Conservation (phyloP, 345 rosid genomes). For the Clausena lansium region DNA sequence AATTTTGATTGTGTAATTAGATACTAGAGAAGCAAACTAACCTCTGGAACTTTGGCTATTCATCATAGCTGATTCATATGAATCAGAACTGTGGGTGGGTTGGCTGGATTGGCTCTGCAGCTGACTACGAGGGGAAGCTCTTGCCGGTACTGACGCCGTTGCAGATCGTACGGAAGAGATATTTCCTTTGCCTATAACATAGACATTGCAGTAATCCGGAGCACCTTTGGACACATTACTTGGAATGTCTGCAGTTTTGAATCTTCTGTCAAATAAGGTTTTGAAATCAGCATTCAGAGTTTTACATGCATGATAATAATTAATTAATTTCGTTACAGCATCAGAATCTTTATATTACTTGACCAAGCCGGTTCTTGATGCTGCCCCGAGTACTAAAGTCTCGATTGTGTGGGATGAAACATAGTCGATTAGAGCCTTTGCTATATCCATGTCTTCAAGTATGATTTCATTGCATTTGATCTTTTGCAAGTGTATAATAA, state of each 20-base stretch:
- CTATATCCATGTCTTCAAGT: slow-evolving; percentile 50
- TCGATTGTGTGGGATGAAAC: slow-evolving; percentile 33
- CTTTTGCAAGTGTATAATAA: slow-evolving; percentile 29
- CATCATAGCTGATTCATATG: neutral
- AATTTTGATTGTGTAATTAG: neutral
- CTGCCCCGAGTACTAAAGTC: slow-evolving; percentile 52
- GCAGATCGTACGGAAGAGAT: slow-evolving; percentile 59
- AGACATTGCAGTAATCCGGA: slow-evolving; percentile 71
- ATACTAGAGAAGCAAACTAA: slow-evolving; percentile 11
- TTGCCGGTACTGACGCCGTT: slow-evolving; percentile 33
- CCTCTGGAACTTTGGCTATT: slow-evolving; percentile 30
- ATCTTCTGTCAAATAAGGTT: slow-evolving; percentile 39
- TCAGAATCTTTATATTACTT: slow-evolving; percentile 37
- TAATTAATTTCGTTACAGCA: neutral
- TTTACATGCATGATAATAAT: neutral
- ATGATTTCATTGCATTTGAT: slow-evolving; percentile 57
- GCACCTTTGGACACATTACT: slow-evolving; percentile 53
- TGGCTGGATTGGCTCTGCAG: slow-evolving; percentile 15
- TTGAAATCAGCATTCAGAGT: neutral
- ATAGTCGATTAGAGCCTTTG: slow-evolving; percentile 56
- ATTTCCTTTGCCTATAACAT: slow-evolving; percentile 66
- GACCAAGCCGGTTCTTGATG: slow-evolving; percentile 53
- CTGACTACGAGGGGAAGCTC: slow-evolving; percentile 15
- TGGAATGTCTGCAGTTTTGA: slow-evolving; percentile 59
- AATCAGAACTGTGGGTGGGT: slow-evolving; percentile 1